Evolutionary conservation across 2,329 filamentous ascomycete species (phyloP), one percentile per base, ranked within the genome.

Genomic region (Arthrobotrys iridis): DNA sequence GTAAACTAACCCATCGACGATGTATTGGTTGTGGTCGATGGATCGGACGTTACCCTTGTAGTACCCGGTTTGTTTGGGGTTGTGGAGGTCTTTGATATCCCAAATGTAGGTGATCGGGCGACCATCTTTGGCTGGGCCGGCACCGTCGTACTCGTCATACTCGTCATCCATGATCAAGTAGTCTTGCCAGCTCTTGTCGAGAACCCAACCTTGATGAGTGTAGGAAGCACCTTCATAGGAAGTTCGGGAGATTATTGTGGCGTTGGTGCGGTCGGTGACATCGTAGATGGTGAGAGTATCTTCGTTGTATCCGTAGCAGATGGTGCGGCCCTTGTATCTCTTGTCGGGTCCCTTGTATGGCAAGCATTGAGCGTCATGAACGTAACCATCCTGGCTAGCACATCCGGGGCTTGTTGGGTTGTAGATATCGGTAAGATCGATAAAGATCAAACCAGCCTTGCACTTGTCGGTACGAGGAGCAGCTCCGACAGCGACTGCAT

Each of bases 321-420:
- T 78, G 57, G 79, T 79, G 26, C 48, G 71, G 28, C 72, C 77
- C 41, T 76, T 58, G 68, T 78, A 80, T 58, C 77, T 77, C 30
- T 43, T 78, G 43, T 80, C 79, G 3, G 79, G 79, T 13, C 79
- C 79, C 50, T 75, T 77, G 63, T 80, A 80, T 45, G 73, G 22
- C 41, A 89, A 81, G 79, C 87, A 88, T 80, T 89, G 87, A 1
- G 87, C 87, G 77, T 88, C 87, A 80, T 89, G 87, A 11, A 88
- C 86, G 79, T 89, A 88, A 37, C 86, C 87, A 79, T 88, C 87
- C 15, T 83, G 79, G 18, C 84, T 82, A 5, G 85, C 85, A 78
- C 87, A 88, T 45, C 87, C 87, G 4, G 86, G 84, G 20, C 82
- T 84, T 11, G 82, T 84, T 3, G 87, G 85, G 70, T 87, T 87